Evolutionary conservation across 345 rosid species (phyloP), one percentile per base, ranked within the genome.

Genomic region (Odontarrhena argentea): DNA sequence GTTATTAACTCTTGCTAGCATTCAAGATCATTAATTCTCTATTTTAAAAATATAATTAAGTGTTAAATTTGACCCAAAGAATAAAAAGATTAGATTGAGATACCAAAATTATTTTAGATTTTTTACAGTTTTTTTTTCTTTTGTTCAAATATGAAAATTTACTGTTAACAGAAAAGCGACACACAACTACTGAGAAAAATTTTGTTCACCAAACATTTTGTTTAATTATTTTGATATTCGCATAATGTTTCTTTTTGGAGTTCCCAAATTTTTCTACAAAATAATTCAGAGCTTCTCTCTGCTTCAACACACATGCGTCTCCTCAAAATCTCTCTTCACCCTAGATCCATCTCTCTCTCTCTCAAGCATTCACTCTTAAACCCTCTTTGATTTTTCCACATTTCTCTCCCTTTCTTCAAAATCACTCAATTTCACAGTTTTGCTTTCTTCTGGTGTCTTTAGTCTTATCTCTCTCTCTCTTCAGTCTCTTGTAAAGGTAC

Each of bases 331-430:
- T 75, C 48, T 41, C 50, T 32, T 32, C 73, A 73, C 78, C 64
- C 71, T 58, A 83, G 84, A 78, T 81, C 89, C 78, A 70, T 60
- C 44, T 71, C 67, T 55, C 61, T 71, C 74, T 42, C 53, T 72
- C 71, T 58, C 47, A 55, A 43, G 2, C 37, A 60, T 14, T 2
- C 57, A 7, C 57, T 67, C 40, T 53, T 60, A 60, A 60, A 60
- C 78, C 84, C 83, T 44, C 65, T 73, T 81, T 67, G 79, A 74
- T 75, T 77, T 57, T 57, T 78, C 60, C 8, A 54, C 28, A 12
- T 59, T 18, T 37, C 60, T 35, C 37, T 25, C 59, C 9, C 40
- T 60, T 43, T 53, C 5, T 28, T 4, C 3, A 28, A 65, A 74
- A 51, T 47, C 51, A 9, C 41, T 51, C 67, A 49, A 53, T 40